A percentile compares a stretch with the other conserved stretches of the same genome.
phyloP scores from a whole-genome alignment of 495 filamentous ascomycete species.

The Penicillium salamii region DNA sequence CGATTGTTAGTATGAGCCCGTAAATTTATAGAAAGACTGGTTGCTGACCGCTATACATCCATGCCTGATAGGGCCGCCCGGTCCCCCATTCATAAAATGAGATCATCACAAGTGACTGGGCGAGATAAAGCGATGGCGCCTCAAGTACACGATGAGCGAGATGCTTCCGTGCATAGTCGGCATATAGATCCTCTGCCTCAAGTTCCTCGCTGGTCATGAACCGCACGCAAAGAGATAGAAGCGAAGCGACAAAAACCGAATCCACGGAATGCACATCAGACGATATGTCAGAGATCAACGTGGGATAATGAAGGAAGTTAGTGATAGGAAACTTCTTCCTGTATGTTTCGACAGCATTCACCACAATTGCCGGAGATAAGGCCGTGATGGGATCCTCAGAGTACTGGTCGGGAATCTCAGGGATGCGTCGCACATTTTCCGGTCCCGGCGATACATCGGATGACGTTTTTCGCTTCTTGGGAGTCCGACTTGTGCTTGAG shows the following conservation, averaged over 20 bases:
- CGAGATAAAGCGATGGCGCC: conserved; percentile 38
- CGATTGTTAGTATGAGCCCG: neutral
- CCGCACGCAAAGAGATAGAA: conserved; percentile 40
- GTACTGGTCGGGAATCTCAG: conserved; percentile 2
- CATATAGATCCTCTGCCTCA: conserved; percentile 32
- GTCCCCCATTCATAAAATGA: conserved; percentile 46
- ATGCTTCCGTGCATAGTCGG: conserved; percentile 36
- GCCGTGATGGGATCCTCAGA: conserved; percentile 23
- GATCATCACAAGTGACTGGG: conserved; percentile 43
- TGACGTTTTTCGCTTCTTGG: conserved; percentile 16
- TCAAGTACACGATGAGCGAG: conserved; percentile 40
- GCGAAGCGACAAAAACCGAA: conserved; percentile 39
- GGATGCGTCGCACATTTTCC: neutral
- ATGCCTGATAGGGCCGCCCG: conserved; percentile 42
- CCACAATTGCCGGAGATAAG: conserved; percentile 29
- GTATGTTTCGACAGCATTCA: conserved; percentile 40
- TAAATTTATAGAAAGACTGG: too few relatives aligned
- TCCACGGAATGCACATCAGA: conserved; percentile 32
- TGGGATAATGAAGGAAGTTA: conserved; percentile 46
- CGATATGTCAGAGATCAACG: conserved; percentile 41
- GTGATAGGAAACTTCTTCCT: conserved; percentile 42
- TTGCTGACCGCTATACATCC: conserved; percentile 45
- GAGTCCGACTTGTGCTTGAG: neutral
- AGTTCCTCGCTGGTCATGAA: conserved; percentile 33
- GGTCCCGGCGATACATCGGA: conserved; percentile 1